Percentiles rank a stretch among this genome's conserved stretches.
Evolutionary conservation across 345 rosid genomes (phyloP).

Genomic region (Rhodamnia argentea): DNA sequence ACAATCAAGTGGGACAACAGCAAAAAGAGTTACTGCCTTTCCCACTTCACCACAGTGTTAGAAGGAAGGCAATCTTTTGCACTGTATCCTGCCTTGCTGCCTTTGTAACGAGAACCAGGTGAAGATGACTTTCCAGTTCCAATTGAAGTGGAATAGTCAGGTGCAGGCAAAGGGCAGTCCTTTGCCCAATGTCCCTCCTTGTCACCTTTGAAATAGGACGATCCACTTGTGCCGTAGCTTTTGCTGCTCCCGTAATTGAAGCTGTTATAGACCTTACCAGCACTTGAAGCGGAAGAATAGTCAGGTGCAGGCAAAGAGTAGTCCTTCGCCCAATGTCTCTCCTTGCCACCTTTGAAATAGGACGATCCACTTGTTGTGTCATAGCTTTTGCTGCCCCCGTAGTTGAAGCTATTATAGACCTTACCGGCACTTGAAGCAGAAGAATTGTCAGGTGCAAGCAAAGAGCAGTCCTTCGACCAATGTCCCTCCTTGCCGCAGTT

Average conservation of each 20-base stretch:
- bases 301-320: slow-evolving; percentile 16
- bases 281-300: not conserved
- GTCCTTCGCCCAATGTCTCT: slow-evolving; percentile 45
- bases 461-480: slow-evolving; percentile 38
- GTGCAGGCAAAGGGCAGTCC: slow-evolving; percentile 19
- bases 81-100: slow-evolving; percentile 45
- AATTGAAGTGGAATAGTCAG: slow-evolving; percentile 6
- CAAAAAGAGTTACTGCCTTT: not conserved
- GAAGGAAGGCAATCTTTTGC: slow-evolving; percentile 40
- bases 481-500: slow-evolving; percentile 43
- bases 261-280: slow-evolving; percentile 1
- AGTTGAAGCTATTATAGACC: not conserved
- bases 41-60: not conserved
- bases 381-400: slow-evolving; percentile 5
- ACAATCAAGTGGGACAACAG: not conserved
- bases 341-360: slow-evolving; percentile 35
- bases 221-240: slow-evolving; percentile 12
- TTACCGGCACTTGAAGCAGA: not conserved
- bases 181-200: slow-evolving; percentile 43
- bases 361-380: slow-evolving; percentile 17
- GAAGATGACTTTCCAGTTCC: slow-evolving; percentile 13
- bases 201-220: slow-evolving; percentile 35
- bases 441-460: slow-evolving; percentile 4
- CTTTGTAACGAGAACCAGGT: slow-evolving; percentile 24
- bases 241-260: not conserved